Base-by-base conservation (phyloP, 768 basidiomycete genomes). In the Suillus decipiens region DNA sequence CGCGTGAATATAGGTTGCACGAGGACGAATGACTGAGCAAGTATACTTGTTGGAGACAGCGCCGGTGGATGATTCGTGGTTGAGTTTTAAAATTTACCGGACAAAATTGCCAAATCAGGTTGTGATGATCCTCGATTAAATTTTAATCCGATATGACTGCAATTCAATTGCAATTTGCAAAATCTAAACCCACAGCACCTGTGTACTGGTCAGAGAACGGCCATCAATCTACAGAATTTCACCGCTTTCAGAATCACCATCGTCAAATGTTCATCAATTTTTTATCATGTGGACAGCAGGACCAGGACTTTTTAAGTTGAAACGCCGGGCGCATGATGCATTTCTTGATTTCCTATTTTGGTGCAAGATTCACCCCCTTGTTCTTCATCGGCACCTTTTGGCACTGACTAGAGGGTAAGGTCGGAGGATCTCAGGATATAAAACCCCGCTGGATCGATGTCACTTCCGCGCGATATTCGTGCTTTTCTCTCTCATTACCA, bases 401-500 rank as follows among this genome's bases (percentile, higher is more conserved):
- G 28, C 19, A 33, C 31, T 24, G 28, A 33, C 28, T 50, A 28
- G 28, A 28, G 24, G 48, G 28, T 8, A 28, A 48, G 24, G 24
- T 48, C 17, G 6, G 28, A 5, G 28, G 28, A 53, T 53, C 51
- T 53, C 51, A 57, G 24, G 56, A 22, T 28, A 41, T 41, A 41
- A 42, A 57, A 39, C 37, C 22, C 37, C 47, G 14, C 24, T 14
- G 22, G 17, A 3, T 28, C 61, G 10, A 57, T 60, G 43, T 39
- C 60, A 15, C 48, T 36, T 22, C 69, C 73, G 33, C 70, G 65
- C 45, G 73, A 75, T 59, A 68, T 75, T 60, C 43, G 41, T 31
- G 55, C 67, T 59, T 76, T 75, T 64, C 68, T 76, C 50, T 57
- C 53, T 41, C 64, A 67, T 53, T 74, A 74, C 51, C 74, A 65